Evolutionary conservation across 805 yeast species (phyloP), one percentile per base, ranked within the genome.

Genomic region (Barnettozyma wickerhamii): DNA sequence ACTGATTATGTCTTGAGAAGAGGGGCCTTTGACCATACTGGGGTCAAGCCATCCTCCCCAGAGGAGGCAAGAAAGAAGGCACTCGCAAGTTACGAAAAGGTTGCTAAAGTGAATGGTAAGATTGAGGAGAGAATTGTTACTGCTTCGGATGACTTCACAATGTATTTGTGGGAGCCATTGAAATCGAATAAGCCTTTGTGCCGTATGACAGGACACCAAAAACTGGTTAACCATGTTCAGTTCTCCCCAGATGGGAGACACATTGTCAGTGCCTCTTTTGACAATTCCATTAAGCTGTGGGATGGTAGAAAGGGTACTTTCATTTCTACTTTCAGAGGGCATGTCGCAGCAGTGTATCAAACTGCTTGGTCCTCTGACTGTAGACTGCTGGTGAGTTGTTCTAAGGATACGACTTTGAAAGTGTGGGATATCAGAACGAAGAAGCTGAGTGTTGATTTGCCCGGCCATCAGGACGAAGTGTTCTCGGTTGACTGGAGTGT

Each of bases 331-430:
- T 79, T 93, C 55, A 71, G 99, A 49, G 99, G 99, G 2, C 99
- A 93, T 60, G 99, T 93, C 43, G 96, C 97, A 0, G 88, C 98
- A 3, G 99, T 93, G 0, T 93, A 93, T 62, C 97, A 91, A 64
- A 88, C 95, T 5, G 87, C 98, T 0, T 93, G 99, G 99, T 88
- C 96, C 4, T 82, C 96, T 1, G 99, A 93, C 58, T 85, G 91
- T 62, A 71, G 99, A 52, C 67, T 91, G 28, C 68, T 93, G 42
- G 99, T 89, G 9, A 84, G 95, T 56, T 85, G 96, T 62, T 89
- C 97, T 12, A 91, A 91, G 59, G 98, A 91, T 62, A 90, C 98
- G 1, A 91, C 98, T 1, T 72, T 91, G 57, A 91, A 91, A 62
- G 95, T 91, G 2, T 91, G 98, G 98, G 97, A 91, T 58, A 80